phyloP scores from a whole-genome alignment of 345 rosid genomes.

The Eucalyptus pauciflora region DNA sequence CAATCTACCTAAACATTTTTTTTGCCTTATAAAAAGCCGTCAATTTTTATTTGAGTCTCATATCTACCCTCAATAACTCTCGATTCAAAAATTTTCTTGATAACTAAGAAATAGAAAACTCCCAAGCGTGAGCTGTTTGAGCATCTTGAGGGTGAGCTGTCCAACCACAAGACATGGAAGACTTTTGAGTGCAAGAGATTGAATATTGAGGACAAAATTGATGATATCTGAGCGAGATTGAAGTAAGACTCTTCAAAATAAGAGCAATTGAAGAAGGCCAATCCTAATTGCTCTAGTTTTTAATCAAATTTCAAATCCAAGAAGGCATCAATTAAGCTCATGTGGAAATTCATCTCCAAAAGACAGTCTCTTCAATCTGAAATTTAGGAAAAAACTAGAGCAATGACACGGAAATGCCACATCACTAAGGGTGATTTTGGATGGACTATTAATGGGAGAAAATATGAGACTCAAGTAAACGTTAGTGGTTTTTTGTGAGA shows the following conservation, averaged over 20 bases:
- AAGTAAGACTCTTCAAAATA: not conserved
- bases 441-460: not conserved
- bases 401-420: not conserved
- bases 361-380: not conserved
- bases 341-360: not conserved
- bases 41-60: too few species aligned
- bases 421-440: not conserved
- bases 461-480: not conserved
- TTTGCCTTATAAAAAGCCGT: too few species aligned
- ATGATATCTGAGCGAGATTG: not conserved
- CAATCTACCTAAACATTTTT: not conserved
- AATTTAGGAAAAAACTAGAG: not conserved
- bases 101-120: too few species aligned
- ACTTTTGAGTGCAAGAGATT: not conserved
- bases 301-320: not conserved
- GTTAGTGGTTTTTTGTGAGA: not conserved
- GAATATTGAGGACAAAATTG: too few species aligned
- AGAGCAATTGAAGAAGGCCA: not conserved
- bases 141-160: not conserved
- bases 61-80: not conserved
- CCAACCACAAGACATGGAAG: not conserved
- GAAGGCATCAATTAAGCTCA: not conserved
- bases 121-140: accelerated
- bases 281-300: not conserved
- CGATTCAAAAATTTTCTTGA: not conserved